These are phyloP conservation scores for Escovopsis weberi DNA, from an alignment of 2,329 filamentous ascomycete species.

Conservation along the genomic window DNA sequence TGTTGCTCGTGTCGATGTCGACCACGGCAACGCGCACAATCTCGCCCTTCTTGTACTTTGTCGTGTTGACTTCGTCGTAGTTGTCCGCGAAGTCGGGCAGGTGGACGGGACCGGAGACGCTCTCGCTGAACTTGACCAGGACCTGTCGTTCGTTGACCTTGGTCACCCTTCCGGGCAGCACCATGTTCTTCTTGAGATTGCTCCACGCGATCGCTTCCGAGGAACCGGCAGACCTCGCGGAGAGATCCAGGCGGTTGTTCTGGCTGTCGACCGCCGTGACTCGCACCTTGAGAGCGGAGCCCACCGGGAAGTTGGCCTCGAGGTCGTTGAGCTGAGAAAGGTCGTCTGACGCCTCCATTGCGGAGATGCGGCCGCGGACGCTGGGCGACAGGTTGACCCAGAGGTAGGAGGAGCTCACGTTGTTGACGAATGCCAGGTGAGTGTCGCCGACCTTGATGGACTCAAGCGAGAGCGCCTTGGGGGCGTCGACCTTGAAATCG, in stretches of 20 bases:
- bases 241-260: constrained; percentile 68
- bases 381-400: constrained; percentile 89
- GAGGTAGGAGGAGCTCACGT: constrained; percentile 60
- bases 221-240: constrained; percentile 49
- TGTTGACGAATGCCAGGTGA: constrained; percentile 82
- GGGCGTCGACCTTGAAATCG: constrained; percentile 34
- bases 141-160: constrained; percentile 75
- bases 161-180: constrained; percentile 70
- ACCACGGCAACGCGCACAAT: constrained; percentile 78
- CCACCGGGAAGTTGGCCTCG: constrained; percentile 68
- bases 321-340: constrained; percentile 64
- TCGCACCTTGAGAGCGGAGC: constrained; percentile 71
- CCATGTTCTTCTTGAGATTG: constrained; percentile 61
- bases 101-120: constrained; percentile 64
- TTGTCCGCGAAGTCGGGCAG: constrained; percentile 77
- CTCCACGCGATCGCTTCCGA: constrained; percentile 45
- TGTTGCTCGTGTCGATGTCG: constrained; percentile 68
- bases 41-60: constrained; percentile 67
- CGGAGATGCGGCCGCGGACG: constrained; percentile 68
- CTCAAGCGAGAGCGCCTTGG: constrained; percentile 49
- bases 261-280: constrained; percentile 60
- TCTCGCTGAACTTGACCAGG: constrained; percentile 71
- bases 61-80: constrained; percentile 65
- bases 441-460: constrained; percentile 57
- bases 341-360: constrained; percentile 79